Conservation (phyloP, 2,329 filamentous ascomycete genomes). For the Neofusicoccum sp. region DNA sequence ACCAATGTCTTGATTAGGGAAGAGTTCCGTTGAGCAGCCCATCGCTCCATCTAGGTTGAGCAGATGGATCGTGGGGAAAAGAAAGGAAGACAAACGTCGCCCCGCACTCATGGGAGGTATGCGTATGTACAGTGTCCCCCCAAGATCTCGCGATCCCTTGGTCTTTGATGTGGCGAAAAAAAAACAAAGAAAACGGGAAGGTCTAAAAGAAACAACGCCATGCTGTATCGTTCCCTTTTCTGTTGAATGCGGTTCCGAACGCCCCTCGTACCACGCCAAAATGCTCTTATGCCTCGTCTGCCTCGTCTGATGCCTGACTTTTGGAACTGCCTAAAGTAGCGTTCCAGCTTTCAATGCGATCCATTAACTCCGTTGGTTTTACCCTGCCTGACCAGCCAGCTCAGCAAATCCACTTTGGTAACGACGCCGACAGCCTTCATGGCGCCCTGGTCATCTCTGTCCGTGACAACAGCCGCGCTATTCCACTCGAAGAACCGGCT, state of each 20-base stretch:
- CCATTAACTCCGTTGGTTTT: constrained; percentile 22
- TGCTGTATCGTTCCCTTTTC: background rate
- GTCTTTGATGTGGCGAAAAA: background rate
- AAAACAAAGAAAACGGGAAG: background rate
- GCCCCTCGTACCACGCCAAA: background rate
- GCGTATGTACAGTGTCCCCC: background rate
- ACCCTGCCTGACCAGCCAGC: constrained; percentile 77
- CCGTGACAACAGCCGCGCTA: constrained; percentile 90
- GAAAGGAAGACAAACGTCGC: background rate
- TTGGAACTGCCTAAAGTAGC: too few species aligned
- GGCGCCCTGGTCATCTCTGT: constrained; percentile 57
- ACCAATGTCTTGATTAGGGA: background rate
- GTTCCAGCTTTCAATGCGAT: background rate
- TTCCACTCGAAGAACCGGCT: constrained; percentile 99
- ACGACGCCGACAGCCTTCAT: constrained; percentile 84
- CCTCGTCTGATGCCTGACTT: background rate
- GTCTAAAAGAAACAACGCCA: background rate
- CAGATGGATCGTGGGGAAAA: background rate
- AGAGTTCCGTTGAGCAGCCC: background rate
- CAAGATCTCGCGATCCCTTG: background rate
- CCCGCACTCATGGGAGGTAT: background rate
- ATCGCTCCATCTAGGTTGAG: constrained; percentile 12
- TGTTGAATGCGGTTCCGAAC: constrained; percentile 15
- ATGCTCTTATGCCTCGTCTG: background rate
- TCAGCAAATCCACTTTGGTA: constrained; percentile 93